phyloP scores from a whole-genome alignment of 2,329 filamentous ascomycete species.

The Xylariaceae sp. region DNA sequence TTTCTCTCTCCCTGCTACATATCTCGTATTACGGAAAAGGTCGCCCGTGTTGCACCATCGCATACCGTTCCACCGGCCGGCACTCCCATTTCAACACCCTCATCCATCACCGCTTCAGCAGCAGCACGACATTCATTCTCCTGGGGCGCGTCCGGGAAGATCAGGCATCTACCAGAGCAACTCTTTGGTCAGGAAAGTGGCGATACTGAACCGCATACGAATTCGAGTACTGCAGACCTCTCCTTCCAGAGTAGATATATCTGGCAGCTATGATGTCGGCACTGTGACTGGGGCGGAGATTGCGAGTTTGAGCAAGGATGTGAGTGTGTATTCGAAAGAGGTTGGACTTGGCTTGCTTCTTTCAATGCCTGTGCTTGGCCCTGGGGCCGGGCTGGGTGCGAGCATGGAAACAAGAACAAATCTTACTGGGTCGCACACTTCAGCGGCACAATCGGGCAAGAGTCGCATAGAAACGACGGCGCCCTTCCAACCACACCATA shows the following conservation, averaged over 20 bases:
- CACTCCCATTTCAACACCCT: slow-evolving; percentile 13
- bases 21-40: slow-evolving; percentile 58
- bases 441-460: too few relatives aligned
- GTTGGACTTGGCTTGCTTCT: too few relatives aligned
- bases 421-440: too few relatives aligned
- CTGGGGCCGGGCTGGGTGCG: background rate
- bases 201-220: slow-evolving; percentile 58
- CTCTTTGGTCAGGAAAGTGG: slow-evolving; percentile 55
- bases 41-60: slow-evolving; percentile 35
- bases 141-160: slow-evolving; percentile 36
- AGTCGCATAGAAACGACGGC: too few relatives aligned
- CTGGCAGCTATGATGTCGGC: too few relatives aligned
- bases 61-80: slow-evolving; percentile 45
- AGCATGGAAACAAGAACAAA: background rate
- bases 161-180: slow-evolving; percentile 42
- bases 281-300: too few relatives aligned
- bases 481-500: too few relatives aligned
- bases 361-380: too few relatives aligned
- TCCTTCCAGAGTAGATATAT: slow-evolving; percentile 22
- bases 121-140: too few relatives aligned
- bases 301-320: too few relatives aligned
- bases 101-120: background rate
- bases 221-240: slow-evolving; percentile 39
- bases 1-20: slow-evolving; percentile 63
- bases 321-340: too few relatives aligned